Base-by-base conservation (phyloP, 352 stramenopile species). In the Pythium myriotylum region DNA sequence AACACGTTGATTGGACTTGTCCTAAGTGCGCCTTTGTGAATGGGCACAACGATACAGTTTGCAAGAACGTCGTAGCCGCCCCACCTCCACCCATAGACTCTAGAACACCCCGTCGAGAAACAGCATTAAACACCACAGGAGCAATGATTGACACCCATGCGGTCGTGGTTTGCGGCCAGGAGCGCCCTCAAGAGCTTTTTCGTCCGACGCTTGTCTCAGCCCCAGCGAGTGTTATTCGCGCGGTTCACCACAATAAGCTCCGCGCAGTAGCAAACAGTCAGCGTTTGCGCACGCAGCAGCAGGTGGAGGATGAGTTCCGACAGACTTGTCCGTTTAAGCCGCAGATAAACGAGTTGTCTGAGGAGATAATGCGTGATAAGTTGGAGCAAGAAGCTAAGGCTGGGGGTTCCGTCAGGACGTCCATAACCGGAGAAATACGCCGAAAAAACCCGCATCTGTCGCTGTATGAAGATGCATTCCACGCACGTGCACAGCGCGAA, bases 1-100 rank as follows among this genome's bases (percentile, higher is more conserved):
- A 80, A 6, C 52, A 89, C 43, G 64, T 85, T 49, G 70, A 89
- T 67, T 94, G 84, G 84, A 92, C 88, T 71, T 94, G 84, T 23
- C 79, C 82, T 17, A 90, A 90, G 58, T 94, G 84, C 53, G 79
- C 82, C 1, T 83, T 73, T 49, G 57, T 81, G 33, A 94, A 94
- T 67, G 70, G 81, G 23, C 54, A 78, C 59, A 72, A 48, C 29
- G 76, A 92, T 54, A 67, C 68, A 23, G 65, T 72, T 23, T 94
- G 84, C 57, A 81, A 84, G 51, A 91, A 90, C 47, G 51, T 82
- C 1, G 61, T 89, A 52, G 58, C 67, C 13, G 14, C 49, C 19
- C 60, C 23, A 14, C 22, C 19, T 22, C 43, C 20, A 23, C 58
- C 16, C 26, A 39, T 5, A 14, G 19, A n/a, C 3, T 19, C 5